phyloP scores from a whole-genome alignment of 1,284 basidiomycete genomes.

The Ceratobasidium sp. region DNA sequence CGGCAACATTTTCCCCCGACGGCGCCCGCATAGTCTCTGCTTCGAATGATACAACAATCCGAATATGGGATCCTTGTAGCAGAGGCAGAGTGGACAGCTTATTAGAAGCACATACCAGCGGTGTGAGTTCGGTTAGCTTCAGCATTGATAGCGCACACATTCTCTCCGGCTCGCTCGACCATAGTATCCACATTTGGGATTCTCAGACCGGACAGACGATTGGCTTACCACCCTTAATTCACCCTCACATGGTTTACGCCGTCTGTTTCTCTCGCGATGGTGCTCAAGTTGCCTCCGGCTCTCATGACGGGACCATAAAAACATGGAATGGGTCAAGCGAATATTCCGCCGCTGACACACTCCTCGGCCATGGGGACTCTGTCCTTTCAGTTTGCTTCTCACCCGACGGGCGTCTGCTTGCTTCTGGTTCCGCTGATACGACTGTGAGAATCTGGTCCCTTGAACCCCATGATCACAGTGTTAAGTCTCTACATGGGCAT shows the following conservation, averaged over 20 bases:
- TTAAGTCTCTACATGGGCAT: neutral
- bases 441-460: constrained; percentile 31
- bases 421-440: constrained; percentile 31
- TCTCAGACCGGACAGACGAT: neutral
- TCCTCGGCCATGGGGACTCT: no score
- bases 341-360: no score
- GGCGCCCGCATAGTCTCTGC: no score
- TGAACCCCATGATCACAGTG: neutral
- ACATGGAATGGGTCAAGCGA: no score
- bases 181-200: neutral
- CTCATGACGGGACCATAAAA: no score
- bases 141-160: neutral
- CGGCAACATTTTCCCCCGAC: no score
- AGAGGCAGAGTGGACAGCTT: no score
- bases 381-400: no score
- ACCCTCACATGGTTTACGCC: neutral
- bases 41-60: constrained; percentile 5
- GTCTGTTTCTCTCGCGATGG: neutral
- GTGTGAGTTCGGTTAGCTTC: neutral
- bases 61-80: neutral
- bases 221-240: neutral
- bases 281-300: neutral
- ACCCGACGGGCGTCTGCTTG: no score
- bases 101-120: neutral
- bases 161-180: neutral